Evolutionary conservation across 176 grass and related monocot species (phyloP), one percentile per base, ranked within the genome.

Genomic region (Aegilops umbellulata): DNA sequence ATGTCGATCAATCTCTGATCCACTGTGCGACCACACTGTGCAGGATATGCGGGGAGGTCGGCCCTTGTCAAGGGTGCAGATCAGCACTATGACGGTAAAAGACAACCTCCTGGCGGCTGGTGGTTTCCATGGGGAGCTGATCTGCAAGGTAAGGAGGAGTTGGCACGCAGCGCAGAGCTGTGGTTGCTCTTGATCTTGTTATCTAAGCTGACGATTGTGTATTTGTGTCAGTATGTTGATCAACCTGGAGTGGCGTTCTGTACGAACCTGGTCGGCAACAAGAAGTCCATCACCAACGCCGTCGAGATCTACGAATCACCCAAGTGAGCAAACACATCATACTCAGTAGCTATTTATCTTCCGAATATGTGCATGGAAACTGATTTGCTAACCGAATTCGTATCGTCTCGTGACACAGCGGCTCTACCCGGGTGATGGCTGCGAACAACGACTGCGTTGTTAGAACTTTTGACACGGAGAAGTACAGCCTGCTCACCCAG

Each of bases 71-170:
- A 89, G 92, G 82, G 96, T 98, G 60, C 96, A 95, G 63, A 77
- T 98, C 70, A 95, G 92, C 87, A 75, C 91, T 53, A 92, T 95
- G 93, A 69, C 84, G 16, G 20, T 94, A 2, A 92, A 95, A 47
- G 91, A 85, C 53, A 92, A 98, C 68, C 79, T 98, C 60, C 17
- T 98, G 79, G 96, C 78, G 8, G 90, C 88, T 53, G 96, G 96
- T 84, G 96, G 96, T 29, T 95, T 98, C 82, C 92, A 84, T 34
- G 96, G 96, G 62, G 96, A 98, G 41, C 80, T 98, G 67, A 86
- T 94, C 60, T 95, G 93, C 83, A 95, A 95, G 93, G 93, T 98
- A 86, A 88, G 26, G 16, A 35, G 3, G 12, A 44, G 11, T 80
- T 11, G 15, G 15, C 38, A 61, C 2, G 2, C 12, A 22, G 1